Base-by-base conservation (phyloP, 208 protist species). In the Trypanosoma avium region DNA sequence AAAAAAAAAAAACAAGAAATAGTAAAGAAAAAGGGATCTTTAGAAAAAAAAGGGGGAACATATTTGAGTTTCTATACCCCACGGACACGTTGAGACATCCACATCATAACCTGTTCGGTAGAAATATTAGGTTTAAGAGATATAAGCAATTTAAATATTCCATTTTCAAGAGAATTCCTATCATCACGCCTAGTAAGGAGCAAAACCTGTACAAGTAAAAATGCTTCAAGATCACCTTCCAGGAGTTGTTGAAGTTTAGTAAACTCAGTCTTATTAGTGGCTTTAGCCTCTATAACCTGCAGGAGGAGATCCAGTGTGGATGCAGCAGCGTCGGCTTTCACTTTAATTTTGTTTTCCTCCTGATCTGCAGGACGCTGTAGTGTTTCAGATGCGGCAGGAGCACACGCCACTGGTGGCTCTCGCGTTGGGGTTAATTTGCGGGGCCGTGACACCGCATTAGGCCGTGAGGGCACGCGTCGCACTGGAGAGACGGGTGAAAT, bases 201-300 rank as follows among this genome's bases (percentile, higher is more conserved):
- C 29, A 83, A 38, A 22, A 79, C 55, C 53, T 76, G 71, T 46
- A 79, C 22, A 3, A 83, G 59, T 38, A 77, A 22, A 53, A 73
- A 78, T 1, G 67, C 43, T 53, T 78, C 72, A 5, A 48, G 4
- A 35, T 79, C 63, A 13, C 59, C 47, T 13, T 64, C 49, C 2
- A 82, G 58, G 4, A 77, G 19, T 10, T 46, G 13, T 26, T 70
- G 54, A 29, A 76, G 38, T 9, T 42, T 35, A 24, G 15, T 59
- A 27, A 61, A 48, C 30, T 57, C 53, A 9, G 29, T 43, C 32
- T 48, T 47, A 12, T 48, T 47, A 4, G 15, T 36, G 0, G 57
- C 12, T 22, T 35, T 24, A 22, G 43, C 50, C 17, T 67, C 43
- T 59, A 66, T 43, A 26, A 81, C 35, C 12, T 24, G 43, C 43